Conservation (phyloP, 441 rosid genomes). For the Geranium incanum region DNA sequence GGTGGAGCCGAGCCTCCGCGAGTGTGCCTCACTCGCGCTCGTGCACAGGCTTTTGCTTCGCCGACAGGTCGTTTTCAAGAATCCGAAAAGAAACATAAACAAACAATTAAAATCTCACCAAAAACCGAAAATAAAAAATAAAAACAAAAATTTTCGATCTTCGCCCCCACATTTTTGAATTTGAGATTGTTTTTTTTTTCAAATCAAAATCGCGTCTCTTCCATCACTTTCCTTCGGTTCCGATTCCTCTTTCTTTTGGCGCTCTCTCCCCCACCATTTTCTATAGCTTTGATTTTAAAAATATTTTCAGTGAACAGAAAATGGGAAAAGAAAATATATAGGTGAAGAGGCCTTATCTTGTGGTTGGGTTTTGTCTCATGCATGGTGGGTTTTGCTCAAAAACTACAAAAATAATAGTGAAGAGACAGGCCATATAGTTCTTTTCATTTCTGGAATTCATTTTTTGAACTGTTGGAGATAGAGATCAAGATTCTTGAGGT, state of each 20-base stretch:
- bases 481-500: background rate
- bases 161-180: conserved; percentile 9
- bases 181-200: conserved; percentile 1
- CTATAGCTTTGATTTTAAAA: background rate
- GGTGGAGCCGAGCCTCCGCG: conserved; percentile 3
- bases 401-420: background rate
- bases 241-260: background rate
- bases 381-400: background rate
- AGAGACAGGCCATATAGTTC: background rate
- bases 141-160: background rate
- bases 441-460: background rate
- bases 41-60: conserved; percentile 6
- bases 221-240: background rate
- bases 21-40: background rate
- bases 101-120: background rate
- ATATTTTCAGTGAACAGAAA: background rate
- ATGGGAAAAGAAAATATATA: background rate
- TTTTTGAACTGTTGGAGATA: background rate
- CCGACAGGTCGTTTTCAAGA: conserved; percentile 3
- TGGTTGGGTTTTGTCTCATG: conserved; percentile 9
- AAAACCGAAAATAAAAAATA: background rate
- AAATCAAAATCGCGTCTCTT: background rate
- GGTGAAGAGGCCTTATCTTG: conserved; percentile 8
- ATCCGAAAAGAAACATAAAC: conserved; percentile 5
- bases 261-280: background rate